Evolutionary conservation across 331 rosid species (phyloP).

Genomic region (Quercus phellos): DNA sequence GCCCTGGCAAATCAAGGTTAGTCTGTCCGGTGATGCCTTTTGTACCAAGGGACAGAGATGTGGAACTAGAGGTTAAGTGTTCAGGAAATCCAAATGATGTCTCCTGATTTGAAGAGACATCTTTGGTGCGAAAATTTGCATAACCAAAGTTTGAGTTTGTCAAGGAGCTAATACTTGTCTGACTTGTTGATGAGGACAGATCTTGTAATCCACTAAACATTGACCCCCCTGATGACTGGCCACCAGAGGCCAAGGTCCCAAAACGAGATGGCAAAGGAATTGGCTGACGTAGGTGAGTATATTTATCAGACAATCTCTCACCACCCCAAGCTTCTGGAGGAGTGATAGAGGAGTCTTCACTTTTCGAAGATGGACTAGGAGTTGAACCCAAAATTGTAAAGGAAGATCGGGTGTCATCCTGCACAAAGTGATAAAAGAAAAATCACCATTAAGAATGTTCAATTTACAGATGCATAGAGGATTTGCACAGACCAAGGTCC

Average conservation of each 20-base stretch:
- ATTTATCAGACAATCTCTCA: slow-evolving; percentile 78
- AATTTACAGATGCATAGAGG: background rate
- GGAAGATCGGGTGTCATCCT: slow-evolving; percentile 75
- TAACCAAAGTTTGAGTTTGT: slow-evolving; percentile 45
- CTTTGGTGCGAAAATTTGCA: slow-evolving; percentile 64
- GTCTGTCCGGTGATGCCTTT: slow-evolving; percentile 60
- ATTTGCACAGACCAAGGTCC: background rate
- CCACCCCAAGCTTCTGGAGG: slow-evolving; percentile 99
- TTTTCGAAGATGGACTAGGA: slow-evolving; percentile 69
- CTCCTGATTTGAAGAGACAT: slow-evolving; percentile 60
- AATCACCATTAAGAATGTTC: slow-evolving; percentile 20
- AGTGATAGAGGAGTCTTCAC: slow-evolving; percentile 79
- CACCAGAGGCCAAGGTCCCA: slow-evolving; percentile 50
- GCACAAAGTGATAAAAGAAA: slow-evolving; percentile 20
- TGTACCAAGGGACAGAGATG: slow-evolving; percentile 53
- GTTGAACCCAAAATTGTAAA: slow-evolving; percentile 58
- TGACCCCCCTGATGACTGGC: slow-evolving; percentile 73
- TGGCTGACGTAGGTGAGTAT: slow-evolving; percentile 47
- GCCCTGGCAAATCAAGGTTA: slow-evolving; percentile 47
- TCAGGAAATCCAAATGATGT: slow-evolving; percentile 56
- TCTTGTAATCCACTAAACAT: slow-evolving; percentile 65
- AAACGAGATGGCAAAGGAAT: slow-evolving; percentile 64
- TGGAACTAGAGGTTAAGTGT: slow-evolving; percentile 37
- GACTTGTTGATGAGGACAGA: slow-evolving; percentile 43
- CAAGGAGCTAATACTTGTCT: slow-evolving; percentile 35